Base-by-base conservation (phyloP, 768 basidiomycete genomes). In the Coprinellus aureogranulatus region DNA sequence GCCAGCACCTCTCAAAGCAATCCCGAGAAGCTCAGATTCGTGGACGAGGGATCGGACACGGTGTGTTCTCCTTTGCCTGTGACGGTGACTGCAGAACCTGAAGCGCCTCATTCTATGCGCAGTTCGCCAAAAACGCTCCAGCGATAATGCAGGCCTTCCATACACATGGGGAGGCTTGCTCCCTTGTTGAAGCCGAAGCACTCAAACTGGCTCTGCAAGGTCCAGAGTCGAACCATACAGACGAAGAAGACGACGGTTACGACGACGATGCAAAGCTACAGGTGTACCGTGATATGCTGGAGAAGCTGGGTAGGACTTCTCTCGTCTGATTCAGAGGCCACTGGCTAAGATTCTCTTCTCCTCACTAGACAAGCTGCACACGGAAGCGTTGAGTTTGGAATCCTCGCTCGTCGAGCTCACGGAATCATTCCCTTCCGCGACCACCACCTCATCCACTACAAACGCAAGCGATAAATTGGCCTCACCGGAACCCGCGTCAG, bases 91-190 rank as follows among this genome's bases (percentile, higher is more conserved):
- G 6, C 14, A 14, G 34, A 34, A 34, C 34, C 34, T 14, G 8
- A 14, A 34, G 8, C 34, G 6, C 34, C 34, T 34, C 14, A 14
- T 34, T 34, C 34, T 6, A 34, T 14, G n/a, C 34, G 14, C 34
- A 81, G 80, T 75, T 81, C 54, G 67, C 72, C 4, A 72, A 72
- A 55, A 70, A 71, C n/a, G 79, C 78, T 0, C 81, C 82, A 20
- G 65, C 64, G 0, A 68, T 81, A n/a, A 81, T 83, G 72, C 75
- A 81, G 58, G 61, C 68, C 0, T 84, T 82, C 61, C 69, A 78
- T 18, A 64, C 73, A 0, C 78, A 82, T 62, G 81, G 79, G 2
- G 76, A 80, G 31, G 68, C 70, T 0, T 82, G 78, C 55, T 65
- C 72, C 12, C 65, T 67, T 3, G 63, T 75, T 9, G 78, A 81